Evolutionary conservation across 495 filamentous ascomycete species (phyloP), one percentile per base, ranked within the genome.

Genomic region (Talaromyces adpressus): DNA sequence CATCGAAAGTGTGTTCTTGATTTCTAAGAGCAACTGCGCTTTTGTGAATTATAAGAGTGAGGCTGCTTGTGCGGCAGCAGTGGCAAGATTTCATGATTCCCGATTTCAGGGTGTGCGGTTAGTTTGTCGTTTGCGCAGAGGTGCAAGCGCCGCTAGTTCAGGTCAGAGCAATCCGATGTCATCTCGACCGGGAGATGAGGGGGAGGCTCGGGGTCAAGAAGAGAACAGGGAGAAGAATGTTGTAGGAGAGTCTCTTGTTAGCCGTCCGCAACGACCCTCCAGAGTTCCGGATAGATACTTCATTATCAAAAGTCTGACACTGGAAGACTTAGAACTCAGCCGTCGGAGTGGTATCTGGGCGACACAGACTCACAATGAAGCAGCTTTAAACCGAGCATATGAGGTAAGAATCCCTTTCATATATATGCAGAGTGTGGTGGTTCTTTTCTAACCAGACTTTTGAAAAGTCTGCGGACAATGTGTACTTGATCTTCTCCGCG

Each of bases 1-100:
- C 22, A 84, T 98, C 39, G 90, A 96, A 73, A 96, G 92, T 47
- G 82, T 98, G 23, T 97, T 97, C 66, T 79, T 97, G 25, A 98
- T 98, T 29, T 94, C 94, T 4, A 98, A 96, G 72, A 97, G 92
- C 73, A 97, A 97, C 69, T 98, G 94, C 70, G 94, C 93, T 0
- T 98, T 98, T 79, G 91, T 96, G 69, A 98, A 98, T 70, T 98
- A 96, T 70, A 88, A 87, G 64, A 90, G 90, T 51, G 94, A 96
- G 65, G 77, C 75, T 12, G 85, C 88, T 20, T 96, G 91, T 70
- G 76, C 82, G 23, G 85, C 87, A 3, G 94, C 94, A 2, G 86
- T 96, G 79, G 80, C 81, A 20, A 87, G 91, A 63, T 91, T 98
- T 56, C 92, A 98, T 70, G 92, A 97, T 67, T 96, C 92, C 2